A percentile compares a stretch with the other conserved stretches of the same genome.
phyloP scores from a whole-genome alignment of 2,329 filamentous ascomycete genomes.

The Oidium heveae region DNA sequence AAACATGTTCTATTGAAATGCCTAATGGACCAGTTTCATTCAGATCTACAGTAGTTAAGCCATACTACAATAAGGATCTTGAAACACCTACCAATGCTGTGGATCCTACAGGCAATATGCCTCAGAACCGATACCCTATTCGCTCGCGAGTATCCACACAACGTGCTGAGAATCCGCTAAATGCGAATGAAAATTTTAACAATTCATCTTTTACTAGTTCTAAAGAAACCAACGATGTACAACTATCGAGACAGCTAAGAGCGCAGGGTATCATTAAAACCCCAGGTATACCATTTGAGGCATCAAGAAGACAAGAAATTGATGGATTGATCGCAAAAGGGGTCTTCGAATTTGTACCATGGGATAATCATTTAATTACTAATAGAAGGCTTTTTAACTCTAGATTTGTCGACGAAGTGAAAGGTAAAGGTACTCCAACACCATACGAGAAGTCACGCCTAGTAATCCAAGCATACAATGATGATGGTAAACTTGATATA shows the following conservation, averaged over 20 bases:
- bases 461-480: slow-evolving; percentile 4
- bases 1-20: not conserved
- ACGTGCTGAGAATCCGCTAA: no score
- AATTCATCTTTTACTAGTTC: not conserved
- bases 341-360: not conserved
- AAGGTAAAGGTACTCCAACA: not conserved
- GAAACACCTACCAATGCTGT: not conserved
- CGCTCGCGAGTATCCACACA: no score
- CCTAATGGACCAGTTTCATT: not conserved
- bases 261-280: not conserved
- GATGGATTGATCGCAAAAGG: not conserved
- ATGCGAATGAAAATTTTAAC: not conserved
- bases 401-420: slow-evolving; percentile 1
- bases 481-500: slow-evolving; percentile 1
- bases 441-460: no score
- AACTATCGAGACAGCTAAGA: not conserved
- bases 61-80: not conserved
- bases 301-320: not conserved
- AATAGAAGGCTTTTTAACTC: slow-evolving; percentile 2
- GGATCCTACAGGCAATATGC: no score
- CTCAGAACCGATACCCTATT: no score
- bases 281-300: not conserved
- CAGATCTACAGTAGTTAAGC: not conserved
- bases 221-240: not conserved
- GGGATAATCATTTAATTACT: not conserved